Evolutionary conservation across 805 yeast species (phyloP).

Genomic region (Cyberlindnera mississippiensis): DNA sequence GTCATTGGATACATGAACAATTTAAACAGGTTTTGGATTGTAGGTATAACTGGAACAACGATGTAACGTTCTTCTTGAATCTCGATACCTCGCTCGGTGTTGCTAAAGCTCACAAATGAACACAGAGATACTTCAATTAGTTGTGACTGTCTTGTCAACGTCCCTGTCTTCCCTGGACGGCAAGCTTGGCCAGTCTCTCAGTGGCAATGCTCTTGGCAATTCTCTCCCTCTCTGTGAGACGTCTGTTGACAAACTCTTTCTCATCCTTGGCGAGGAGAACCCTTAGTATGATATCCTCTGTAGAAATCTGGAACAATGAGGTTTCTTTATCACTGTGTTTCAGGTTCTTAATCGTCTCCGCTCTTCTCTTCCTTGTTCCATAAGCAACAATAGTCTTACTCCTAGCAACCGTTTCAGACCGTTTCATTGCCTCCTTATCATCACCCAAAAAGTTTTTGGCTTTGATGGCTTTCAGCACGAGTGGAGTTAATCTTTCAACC

Average conservation of each 20-base stretch:
- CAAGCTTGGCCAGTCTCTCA: conserved; percentile 28
- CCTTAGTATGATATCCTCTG: conserved; percentile 71
- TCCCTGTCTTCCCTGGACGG: conserved; percentile 12
- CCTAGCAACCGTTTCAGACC: conserved; percentile 51
- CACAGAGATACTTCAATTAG: background rate
- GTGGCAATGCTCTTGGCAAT: conserved; percentile 31
- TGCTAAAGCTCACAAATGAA: background rate
- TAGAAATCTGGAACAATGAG: conserved; percentile 33
- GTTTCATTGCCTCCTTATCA: conserved; percentile 18
- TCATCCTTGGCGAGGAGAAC: conserved; percentile 66
- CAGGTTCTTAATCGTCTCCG: conserved; percentile 42
- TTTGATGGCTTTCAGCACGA: conserved; percentile 45
- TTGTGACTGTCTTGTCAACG: too few relatives aligned
- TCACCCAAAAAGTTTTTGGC: conserved; percentile 43
- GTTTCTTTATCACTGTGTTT: conserved; percentile 37
- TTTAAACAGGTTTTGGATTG: too few relatives aligned
- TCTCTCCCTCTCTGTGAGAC: conserved; percentile 60
- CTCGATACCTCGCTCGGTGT: too few relatives aligned
- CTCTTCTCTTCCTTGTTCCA: conserved; percentile 56
- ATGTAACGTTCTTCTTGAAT: too few relatives aligned
- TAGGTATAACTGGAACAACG: too few relatives aligned
- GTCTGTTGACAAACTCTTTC: conserved; percentile 49
- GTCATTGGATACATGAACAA: too few relatives aligned
- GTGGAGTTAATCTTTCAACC: conserved; percentile 54
- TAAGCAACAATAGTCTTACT: conserved; percentile 68